Conservation (phyloP, 805 yeast genomes). For the Metschnikowia sp. region DNA sequence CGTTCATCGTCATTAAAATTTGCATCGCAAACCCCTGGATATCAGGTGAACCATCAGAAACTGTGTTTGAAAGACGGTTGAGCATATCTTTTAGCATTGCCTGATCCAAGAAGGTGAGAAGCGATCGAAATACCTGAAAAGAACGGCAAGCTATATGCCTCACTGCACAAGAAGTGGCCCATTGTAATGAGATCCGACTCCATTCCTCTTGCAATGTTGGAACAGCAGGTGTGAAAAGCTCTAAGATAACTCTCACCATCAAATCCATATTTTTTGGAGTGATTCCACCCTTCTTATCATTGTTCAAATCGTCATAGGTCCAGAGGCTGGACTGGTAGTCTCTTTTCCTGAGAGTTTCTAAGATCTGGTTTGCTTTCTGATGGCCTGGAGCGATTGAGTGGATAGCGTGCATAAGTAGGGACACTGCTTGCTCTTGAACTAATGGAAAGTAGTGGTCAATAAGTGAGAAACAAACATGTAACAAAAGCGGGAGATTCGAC, state of each 20-base stretch:
- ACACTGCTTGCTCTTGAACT: slow-evolving; percentile 82
- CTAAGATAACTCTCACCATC: slow-evolving; percentile 60
- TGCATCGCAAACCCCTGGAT: slow-evolving; percentile 98
- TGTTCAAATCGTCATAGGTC: slow-evolving; percentile 82
- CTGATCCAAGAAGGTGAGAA: slow-evolving; percentile 78
- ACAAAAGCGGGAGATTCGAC: slow-evolving; percentile 61
- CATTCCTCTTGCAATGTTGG: slow-evolving; percentile 71
- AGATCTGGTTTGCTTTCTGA: slow-evolving; percentile 53
- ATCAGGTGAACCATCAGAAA: slow-evolving; percentile 83
- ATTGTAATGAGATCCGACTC: slow-evolving; percentile 76
- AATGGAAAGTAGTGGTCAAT: slow-evolving; percentile 83
- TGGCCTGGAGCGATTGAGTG: slow-evolving; percentile 58
- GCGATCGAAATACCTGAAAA: slow-evolving; percentile 84
- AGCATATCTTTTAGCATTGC: slow-evolving; percentile 90
- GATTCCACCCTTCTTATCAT: slow-evolving; percentile 68
- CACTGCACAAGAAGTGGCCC: slow-evolving; percentile 98
- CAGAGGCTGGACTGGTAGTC: slow-evolving; percentile 53
- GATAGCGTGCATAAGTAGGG: slow-evolving; percentile 67
- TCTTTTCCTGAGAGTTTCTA: slow-evolving; percentile 53
- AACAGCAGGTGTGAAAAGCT: slow-evolving; percentile 46
- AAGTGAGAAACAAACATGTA: slow-evolving; percentile 77
- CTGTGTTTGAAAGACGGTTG: slow-evolving; percentile 87
- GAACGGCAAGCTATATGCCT: slow-evolving; percentile 96
- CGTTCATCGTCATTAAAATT: slow-evolving; percentile 91
- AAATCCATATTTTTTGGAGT: slow-evolving; percentile 85